Evolutionary conservation across 495 filamentous ascomycete genomes (phyloP).

Genomic region (Ascodesmis nigricans): DNA sequence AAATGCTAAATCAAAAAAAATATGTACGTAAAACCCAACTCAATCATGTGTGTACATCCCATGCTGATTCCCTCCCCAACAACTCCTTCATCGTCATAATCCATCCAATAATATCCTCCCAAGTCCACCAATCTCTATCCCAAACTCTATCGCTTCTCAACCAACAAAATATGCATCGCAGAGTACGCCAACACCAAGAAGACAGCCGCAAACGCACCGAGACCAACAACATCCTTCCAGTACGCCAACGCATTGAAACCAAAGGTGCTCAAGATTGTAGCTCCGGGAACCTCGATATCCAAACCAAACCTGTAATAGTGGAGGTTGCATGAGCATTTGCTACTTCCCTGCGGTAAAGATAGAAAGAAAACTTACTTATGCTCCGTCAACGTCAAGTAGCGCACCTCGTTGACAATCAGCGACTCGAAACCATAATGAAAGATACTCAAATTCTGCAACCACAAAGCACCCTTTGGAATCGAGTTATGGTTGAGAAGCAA

Average conservation of each 20-base stretch:
- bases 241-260: slow-evolving; percentile 69
- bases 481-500: slow-evolving; percentile 83
- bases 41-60: no score
- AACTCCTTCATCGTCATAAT: no score
- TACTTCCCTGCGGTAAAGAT: not conserved
- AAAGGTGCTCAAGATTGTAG: slow-evolving; percentile 80
- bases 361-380: slow-evolving; percentile 41
- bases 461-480: slow-evolving; percentile 60
- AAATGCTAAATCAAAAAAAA: no score
- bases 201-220: slow-evolving; percentile 56
- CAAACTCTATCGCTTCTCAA: slow-evolving; percentile 73
- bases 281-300: slow-evolving; percentile 87
- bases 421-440: slow-evolving; percentile 96
- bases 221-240: slow-evolving; percentile 64
- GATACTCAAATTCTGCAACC: slow-evolving; percentile 91
- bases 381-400: slow-evolving; percentile 71
- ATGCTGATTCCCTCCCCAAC: no score
- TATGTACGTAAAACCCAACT: no score
- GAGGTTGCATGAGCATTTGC: slow-evolving; percentile 9
- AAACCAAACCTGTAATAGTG: slow-evolving; percentile 39
- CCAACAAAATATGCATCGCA: slow-evolving; percentile 81
- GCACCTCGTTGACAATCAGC: slow-evolving; percentile 92
- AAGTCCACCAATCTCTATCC: no score
- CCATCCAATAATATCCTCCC: no score
- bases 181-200: slow-evolving; percentile 78